Evolutionary conservation across 495 filamentous ascomycete genomes (phyloP).

Genomic region (Neurospora sublineolata): DNA sequence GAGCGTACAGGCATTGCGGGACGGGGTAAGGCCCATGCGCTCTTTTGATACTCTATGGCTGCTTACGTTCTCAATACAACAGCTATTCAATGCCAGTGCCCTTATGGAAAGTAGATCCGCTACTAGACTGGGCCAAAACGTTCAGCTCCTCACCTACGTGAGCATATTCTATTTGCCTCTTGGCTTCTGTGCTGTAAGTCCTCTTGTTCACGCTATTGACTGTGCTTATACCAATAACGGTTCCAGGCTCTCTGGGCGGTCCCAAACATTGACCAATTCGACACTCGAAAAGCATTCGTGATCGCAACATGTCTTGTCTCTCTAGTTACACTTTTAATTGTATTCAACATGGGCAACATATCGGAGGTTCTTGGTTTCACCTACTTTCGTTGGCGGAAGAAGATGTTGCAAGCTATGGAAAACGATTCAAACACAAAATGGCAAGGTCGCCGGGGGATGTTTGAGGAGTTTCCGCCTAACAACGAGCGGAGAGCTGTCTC

Average conservation of each 20-base stretch:
- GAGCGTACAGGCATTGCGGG: neutral
- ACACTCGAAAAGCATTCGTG: neutral
- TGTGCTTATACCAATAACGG: neutral
- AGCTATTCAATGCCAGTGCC: conserved; percentile 14
- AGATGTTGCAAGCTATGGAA: neutral
- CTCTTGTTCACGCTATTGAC: neutral
- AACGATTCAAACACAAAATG: neutral
- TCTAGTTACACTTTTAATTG: fast-evolving
- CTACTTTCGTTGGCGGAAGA: neutral
- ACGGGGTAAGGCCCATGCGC: neutral
- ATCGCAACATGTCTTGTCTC: neutral
- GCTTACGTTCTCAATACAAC: no score
- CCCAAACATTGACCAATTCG: neutral
- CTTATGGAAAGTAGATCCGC: conserved; percentile 25
- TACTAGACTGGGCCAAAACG: conserved; percentile 24
- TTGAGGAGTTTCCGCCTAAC: neutral
- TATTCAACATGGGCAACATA: neutral
- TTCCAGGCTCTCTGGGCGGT: neutral
- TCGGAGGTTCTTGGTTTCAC: fast-evolving
- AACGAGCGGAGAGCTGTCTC: neutral
- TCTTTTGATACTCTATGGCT: neutral
- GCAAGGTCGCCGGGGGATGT: neutral
- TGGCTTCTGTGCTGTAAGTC: conserved; percentile 16
- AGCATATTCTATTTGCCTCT: conserved; percentile 28
- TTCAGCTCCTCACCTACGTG: conserved; percentile 26